Conservation (phyloP, 176 grass and related monocot genomes). For the Hsuehochloa calcarea region DNA sequence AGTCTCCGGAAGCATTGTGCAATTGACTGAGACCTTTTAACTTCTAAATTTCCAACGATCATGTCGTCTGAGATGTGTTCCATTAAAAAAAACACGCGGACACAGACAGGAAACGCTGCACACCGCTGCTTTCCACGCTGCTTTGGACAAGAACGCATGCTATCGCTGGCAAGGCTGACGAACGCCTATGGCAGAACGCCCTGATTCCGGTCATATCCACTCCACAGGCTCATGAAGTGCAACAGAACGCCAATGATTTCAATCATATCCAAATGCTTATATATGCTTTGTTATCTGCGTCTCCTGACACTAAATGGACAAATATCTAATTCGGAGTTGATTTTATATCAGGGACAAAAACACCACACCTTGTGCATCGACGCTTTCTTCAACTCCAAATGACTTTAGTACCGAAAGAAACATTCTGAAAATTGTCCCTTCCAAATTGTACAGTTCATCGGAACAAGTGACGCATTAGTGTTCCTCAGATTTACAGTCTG, state of each 20-base stretch:
- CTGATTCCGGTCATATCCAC: constrained; percentile 2
- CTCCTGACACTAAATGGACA: not conserved
- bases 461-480: constrained; percentile 32
- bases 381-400: not conserved
- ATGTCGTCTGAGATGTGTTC: not conserved
- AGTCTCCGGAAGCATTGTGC: not conserved
- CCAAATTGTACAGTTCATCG: constrained; percentile 15
- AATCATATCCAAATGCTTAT: not conserved
- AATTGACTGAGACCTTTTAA: not conserved
- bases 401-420: not conserved
- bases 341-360: constrained; percentile 34
- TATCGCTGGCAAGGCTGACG: not conserved
- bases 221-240: not conserved
- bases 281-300: not conserved
- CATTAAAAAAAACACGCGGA: not conserved
- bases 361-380: not conserved
- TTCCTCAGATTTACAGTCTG: constrained; percentile 43
- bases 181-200: not conserved
- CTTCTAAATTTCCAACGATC: not conserved
- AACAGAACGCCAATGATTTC: constrained; percentile 10
- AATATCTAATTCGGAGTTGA: not conserved
- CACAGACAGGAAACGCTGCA: not conserved
- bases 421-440: constrained; percentile 13
- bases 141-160: constrained; percentile 1
- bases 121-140: not conserved